These are phyloP conservation scores for Alternaria consortialis DNA, from an alignment of 2,329 filamentous ascomycete genomes.

Conservation along the genomic window DNA sequence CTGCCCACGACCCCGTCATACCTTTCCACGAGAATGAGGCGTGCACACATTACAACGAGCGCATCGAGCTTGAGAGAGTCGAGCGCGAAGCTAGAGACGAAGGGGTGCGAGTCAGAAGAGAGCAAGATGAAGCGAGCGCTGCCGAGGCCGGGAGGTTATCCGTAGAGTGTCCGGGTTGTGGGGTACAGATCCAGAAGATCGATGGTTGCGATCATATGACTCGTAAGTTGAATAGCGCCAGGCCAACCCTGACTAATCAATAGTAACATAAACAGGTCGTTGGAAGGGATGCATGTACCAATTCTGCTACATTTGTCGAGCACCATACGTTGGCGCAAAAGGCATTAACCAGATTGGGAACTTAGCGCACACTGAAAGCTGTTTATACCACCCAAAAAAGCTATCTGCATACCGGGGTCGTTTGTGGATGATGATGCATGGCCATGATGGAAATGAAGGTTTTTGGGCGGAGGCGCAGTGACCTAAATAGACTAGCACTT, in stretches of 20 bases:
- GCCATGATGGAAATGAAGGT: too few relatives aligned
- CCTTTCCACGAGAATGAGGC: conserved; percentile 16
- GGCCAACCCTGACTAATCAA: background rate
- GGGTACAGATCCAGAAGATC: background rate
- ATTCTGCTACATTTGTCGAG: conserved; percentile 5
- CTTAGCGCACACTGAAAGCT: background rate
- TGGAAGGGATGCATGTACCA: background rate
- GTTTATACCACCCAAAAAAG: background rate
- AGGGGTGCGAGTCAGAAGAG: background rate
- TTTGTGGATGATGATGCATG: background rate
- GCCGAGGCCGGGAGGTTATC: background rate
- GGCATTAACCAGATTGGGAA: background rate
- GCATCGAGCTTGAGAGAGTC: background rate
- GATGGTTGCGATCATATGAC: conserved; percentile 1
- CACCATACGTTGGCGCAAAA: background rate
- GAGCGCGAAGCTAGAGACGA: background rate
- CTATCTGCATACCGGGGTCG: background rate
- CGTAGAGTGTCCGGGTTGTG: background rate
- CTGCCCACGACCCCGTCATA: background rate
- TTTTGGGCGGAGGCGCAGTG: too few relatives aligned
- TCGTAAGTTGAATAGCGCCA: background rate
- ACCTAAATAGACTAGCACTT: too few relatives aligned
- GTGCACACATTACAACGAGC: conserved; percentile 3
- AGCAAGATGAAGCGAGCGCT: background rate
- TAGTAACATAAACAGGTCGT: background rate